A percentile compares a stretch with the other conserved stretches of the same genome.
phyloP scores from a whole-genome alignment of 805 yeast species.

The Hanseniaspora singularis region DNA sequence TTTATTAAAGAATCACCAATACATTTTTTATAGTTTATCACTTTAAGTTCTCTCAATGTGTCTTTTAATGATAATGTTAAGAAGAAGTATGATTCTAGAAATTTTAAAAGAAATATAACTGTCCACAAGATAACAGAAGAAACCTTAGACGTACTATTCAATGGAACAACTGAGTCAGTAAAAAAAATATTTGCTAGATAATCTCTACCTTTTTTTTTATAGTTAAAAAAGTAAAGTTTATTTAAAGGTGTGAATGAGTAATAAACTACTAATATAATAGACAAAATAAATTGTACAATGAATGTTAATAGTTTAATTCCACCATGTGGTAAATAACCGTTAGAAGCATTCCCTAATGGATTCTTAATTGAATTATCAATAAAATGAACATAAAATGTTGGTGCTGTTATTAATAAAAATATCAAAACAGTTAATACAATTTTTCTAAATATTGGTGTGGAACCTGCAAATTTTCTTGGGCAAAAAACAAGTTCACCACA shows the following conservation, averaged over 20 bases:
- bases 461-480: slow-evolving; percentile 63
- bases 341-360: slow-evolving; percentile 52
- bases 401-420: slow-evolving; percentile 37
- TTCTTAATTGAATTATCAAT: slow-evolving; percentile 29
- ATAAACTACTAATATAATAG: slow-evolving; percentile 38
- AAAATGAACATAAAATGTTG: slow-evolving; percentile 37
- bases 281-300: slow-evolving; percentile 38
- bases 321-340: slow-evolving; percentile 39
- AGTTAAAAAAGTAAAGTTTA: slow-evolving; percentile 32
- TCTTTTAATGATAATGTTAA: slow-evolving; percentile 51
- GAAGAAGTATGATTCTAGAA: slow-evolving; percentile 57
- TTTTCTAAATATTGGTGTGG: slow-evolving; percentile 44
- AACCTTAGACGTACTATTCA: slow-evolving; percentile 36
- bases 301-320: slow-evolving; percentile 32
- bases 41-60: slow-evolving; percentile 48
- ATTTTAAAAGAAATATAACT: slow-evolving; percentile 46
- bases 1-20: slow-evolving; percentile 39
- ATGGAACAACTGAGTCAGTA: slow-evolving; percentile 38
- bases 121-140: slow-evolving; percentile 52
- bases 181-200: slow-evolving; percentile 38
- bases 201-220: slow-evolving; percentile 24
- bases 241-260: slow-evolving; percentile 44
- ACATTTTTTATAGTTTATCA: slow-evolving; percentile 38
- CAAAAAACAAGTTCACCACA: slow-evolving; percentile 49
- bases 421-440: slow-evolving; percentile 33